A percentile compares a stretch with the other conserved stretches of the same genome.
Evolutionary conservation across 2,329 filamentous ascomycete species (phyloP).

Genomic region (Chrysosporium keratinophilum): DNA sequence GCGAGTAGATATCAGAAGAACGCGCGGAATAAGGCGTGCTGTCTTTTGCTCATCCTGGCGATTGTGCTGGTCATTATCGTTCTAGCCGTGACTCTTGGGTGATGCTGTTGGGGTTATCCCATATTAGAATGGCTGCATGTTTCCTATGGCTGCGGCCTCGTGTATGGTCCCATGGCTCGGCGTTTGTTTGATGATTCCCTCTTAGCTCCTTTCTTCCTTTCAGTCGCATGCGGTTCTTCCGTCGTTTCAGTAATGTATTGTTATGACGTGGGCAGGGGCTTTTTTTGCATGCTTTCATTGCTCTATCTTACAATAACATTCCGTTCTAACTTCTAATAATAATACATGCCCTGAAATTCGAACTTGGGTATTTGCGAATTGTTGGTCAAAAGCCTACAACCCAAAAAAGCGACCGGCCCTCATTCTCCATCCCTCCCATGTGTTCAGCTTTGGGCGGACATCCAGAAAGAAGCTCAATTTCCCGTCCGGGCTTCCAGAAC

Average conservation of each 20-base stretch:
- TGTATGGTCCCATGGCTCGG: conserved; percentile 5
- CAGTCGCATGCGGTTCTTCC: neutral
- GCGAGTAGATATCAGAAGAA: conserved; percentile 91
- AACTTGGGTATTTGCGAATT: neutral
- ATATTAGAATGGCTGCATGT: neutral
- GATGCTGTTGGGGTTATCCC: conserved; percentile 16
- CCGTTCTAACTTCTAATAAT: conserved; percentile 5
- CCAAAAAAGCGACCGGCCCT: conserved; percentile 42
- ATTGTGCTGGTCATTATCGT: conserved; percentile 85
- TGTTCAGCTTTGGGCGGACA: conserved; percentile 56
- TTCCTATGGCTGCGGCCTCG: neutral
- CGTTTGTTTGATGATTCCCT: conserved; percentile 5
- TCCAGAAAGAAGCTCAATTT: conserved; percentile 55
- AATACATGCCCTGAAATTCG: neutral
- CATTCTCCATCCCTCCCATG: conserved; percentile 51
- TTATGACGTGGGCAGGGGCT: neutral
- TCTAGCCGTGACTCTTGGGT: conserved; percentile 72
- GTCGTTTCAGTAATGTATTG: neutral
- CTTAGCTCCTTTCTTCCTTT: neutral
- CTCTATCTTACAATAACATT: neutral
- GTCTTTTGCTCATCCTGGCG: conserved; percentile 74
- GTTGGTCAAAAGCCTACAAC: conserved; percentile 18
- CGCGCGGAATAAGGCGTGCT: conserved; percentile 88
- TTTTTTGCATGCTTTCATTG: neutral
- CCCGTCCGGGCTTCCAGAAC: conserved; percentile 22